Evolutionary conservation across 352 stramenopile species (phyloP), one percentile per base, ranked within the genome.

Genomic region (Phytophthora pluvialis): DNA sequence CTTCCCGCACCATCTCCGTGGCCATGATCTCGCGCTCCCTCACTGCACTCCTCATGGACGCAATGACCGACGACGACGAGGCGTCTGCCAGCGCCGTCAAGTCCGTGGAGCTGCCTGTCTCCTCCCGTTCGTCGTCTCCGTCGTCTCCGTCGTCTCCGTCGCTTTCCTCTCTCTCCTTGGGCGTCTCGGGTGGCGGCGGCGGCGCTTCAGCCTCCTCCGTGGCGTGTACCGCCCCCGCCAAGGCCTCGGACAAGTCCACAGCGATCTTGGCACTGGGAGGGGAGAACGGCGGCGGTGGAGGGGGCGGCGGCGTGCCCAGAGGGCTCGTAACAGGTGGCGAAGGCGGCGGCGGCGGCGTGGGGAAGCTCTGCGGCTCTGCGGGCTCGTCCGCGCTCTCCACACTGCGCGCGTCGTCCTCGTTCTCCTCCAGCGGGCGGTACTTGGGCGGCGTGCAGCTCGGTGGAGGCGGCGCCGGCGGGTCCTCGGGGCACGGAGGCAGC

Each of bases 11-110:
- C 40, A 62, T 70, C 12, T 91, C 81, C 3, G 55, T 59, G 0
- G 79, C 79, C 67, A 89, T 73, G 56, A 93, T 91, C 77, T 93
- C 84, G 6, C 79, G 68, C 40, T 92, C 83, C 52, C 82, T 85
- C n/a, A 81, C 82, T 5, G 82, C 82, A 31, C 79, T 83, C 39
- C 85, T 72, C 77, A 93, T 89, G 15, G 77, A 85, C 15, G 85
- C 85, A 47, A 93, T 89, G 16, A 83, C 72, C 0, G 78, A 91
- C 16, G 75, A 79, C 28, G 73, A 86, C 25, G 73, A 80, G n/a
- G 60, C 67, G 38, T 69, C 77, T 18, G 64, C 48, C 39, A 28
- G 16, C 9, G 33, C 31, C 25, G 42, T 16, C 28, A 55, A 15
- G 7, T 66, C 46, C 3, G 39, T 25, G 0, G 47, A 3, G 15